phyloP scores from a whole-genome alignment of 306 rosid genomes.

The Sicyos baderoa region DNA sequence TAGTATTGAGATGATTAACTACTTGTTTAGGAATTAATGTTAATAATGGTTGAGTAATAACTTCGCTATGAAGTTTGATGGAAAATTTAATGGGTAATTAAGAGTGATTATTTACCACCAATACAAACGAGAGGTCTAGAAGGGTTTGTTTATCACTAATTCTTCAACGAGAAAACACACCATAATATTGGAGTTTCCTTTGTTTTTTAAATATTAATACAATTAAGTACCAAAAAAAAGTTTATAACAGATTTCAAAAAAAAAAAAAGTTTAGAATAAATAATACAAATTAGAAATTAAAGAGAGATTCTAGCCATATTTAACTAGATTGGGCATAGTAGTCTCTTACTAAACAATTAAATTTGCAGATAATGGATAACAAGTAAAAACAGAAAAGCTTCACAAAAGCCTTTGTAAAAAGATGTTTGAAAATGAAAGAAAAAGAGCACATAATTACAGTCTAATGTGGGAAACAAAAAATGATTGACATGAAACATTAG shows the following conservation, averaged over 20 bases:
- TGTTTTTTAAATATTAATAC: not conserved
- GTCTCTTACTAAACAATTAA: not conserved
- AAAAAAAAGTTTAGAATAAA: not conserved
- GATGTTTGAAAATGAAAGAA: slow-evolving; percentile 3
- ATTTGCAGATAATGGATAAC: not conserved
- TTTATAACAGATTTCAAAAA: no score
- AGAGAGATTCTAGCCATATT: not conserved
- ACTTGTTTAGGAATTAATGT: no score
- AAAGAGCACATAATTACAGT: not conserved
- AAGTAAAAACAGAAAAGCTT: not conserved
- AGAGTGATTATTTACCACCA: no score
- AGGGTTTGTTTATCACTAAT: no score
- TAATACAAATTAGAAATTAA: not conserved
- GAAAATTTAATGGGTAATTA: no score
- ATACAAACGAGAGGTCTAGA: no score
- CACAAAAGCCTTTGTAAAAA: not conserved
- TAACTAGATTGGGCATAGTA: not conserved
- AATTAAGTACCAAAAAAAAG: not conserved
- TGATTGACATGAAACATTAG: slow-evolving; percentile 14
- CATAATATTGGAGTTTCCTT: not conserved
- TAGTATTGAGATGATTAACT: no score
- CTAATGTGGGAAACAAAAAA: not conserved
- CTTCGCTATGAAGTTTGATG: no score
- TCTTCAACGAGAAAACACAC: no score
- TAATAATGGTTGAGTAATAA: no score